Evolutionary conservation across 495 filamentous ascomycete genomes (phyloP), one percentile per base, ranked within the genome.

Genomic region (Thermochaetoides thermophila): DNA sequence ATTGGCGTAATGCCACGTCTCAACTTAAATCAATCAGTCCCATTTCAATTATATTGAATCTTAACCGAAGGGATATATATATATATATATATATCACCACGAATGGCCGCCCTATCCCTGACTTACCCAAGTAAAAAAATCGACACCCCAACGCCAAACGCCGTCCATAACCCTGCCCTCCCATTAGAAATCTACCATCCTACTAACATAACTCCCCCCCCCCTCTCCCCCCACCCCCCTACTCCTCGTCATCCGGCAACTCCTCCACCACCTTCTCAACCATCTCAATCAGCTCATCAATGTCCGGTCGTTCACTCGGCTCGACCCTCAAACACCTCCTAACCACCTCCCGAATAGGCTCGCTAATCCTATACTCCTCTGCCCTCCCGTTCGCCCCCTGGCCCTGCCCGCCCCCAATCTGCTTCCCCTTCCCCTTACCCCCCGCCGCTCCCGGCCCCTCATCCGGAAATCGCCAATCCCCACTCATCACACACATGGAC

Each of bases 401-500:
- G 4, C 38, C 37, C 1, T 37, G 29, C 3, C 17, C 60, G 21
- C 66, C 60, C 9, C 54, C 60, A 55, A 68, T 24, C 21, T 24
- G 21, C 21, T 24, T 75, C 30, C 52, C 68, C 56, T 71, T 81
- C 40, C 66, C 37, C 32, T 45, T 46, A 43, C 68, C 55, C 29
- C 55, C 59, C n/a, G n/a, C n/a, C n/a, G n/a, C n/a, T 24, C 21
- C 21, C 2, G 66, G 57, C 0, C 67, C 68, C 48, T 94, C 85
- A 40, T 92, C 85, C 0, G 84, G 84, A 58, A 94, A 94, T 34
- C 85, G 63, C 85, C 85, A 94, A 54, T 94, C 85, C 3, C 85
- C 85, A 37, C 81, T 80, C 2, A 93, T 60, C 8, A 94, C 81
- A 52, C 85, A 94, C 45, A 94, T 79, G 49, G 80, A 87, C 38